Percentiles rank a stretch among this genome's conserved stretches.
Conservation (phyloP, 371 early-diverging fungal species). For the Rhizopus delemar region DNA sequence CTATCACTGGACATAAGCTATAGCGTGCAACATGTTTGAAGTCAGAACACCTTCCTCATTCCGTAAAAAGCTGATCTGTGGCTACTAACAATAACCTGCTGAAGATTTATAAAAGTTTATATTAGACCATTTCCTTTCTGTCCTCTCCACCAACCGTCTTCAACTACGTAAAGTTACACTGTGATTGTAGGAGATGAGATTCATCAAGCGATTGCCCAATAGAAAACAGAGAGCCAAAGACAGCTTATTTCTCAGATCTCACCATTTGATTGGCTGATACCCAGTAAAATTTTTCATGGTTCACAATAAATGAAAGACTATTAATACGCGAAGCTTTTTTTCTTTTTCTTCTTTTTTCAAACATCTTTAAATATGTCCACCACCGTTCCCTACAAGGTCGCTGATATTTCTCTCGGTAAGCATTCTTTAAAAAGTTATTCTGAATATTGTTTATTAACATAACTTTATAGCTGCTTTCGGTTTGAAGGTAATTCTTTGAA, state of each 20-base stretch:
- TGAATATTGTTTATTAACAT: neutral
- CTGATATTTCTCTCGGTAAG: conserved; percentile 93
- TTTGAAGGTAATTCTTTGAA: conserved; percentile 25
- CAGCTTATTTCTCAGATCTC: conserved; percentile 6
- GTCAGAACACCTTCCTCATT: no score
- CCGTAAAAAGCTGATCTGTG: no score
- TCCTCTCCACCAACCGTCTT: no score
- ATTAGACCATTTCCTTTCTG: no score
- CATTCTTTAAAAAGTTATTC: neutral
- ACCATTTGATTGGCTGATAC: neutral
- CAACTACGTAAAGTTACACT: neutral
- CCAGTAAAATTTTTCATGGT: neutral
- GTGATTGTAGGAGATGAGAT: conserved; percentile 3
- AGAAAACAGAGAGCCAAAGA: conserved; percentile 1
- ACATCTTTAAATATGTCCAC: conserved; percentile 20
- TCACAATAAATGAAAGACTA: neutral
- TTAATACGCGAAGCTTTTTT: neutral
- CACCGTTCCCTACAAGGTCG: conserved; percentile 49
- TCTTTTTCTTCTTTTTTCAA: conserved; percentile 1
- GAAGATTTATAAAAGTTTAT: no score
- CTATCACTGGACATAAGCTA: no score
- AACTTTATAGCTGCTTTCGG: conserved; percentile 47
- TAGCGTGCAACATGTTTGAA: no score
- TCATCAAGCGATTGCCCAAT: conserved; percentile 5
- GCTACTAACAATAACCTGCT: no score